Evolutionary conservation across 2,329 filamentous ascomycete genomes (phyloP).

Genomic region (Tothia fuscella): DNA sequence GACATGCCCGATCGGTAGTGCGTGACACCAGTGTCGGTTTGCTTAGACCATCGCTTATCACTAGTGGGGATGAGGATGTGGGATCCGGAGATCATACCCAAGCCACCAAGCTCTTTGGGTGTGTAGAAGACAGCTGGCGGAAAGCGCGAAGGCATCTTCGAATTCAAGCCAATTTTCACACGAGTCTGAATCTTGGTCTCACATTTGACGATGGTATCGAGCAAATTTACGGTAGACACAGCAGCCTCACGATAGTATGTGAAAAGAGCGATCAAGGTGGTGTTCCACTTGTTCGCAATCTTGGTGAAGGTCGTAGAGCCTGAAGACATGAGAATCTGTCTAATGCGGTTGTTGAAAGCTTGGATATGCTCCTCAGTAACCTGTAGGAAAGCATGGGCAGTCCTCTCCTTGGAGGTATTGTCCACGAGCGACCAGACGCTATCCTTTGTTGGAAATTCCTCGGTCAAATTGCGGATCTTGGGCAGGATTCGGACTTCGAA

Average conservation of each 20-base stretch:
- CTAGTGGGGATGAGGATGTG: conserved; percentile 96
- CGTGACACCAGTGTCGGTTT: conserved; percentile 93
- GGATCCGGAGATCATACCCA: conserved; percentile 98
- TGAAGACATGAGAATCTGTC: conserved; percentile 97
- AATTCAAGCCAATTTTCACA: conserved; percentile 97
- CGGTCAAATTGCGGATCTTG: conserved; percentile 87
- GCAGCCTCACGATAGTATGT: conserved; percentile 98
- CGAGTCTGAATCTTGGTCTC: conserved; percentile 99
- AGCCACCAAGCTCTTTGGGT: conserved; percentile 88
- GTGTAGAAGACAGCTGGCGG: conserved; percentile 98
- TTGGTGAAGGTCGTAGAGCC: conserved; percentile 99
- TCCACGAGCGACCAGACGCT: conserved; percentile 97
- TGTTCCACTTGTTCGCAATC: conserved; percentile 99
- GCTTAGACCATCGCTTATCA: conserved; percentile 96
- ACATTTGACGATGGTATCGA: conserved; percentile 98
- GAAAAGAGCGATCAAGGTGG: conserved; percentile 88
- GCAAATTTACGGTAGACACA: conserved; percentile 82
- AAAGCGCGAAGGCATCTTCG: conserved; percentile 98
- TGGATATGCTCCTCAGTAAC: conserved; percentile 96
- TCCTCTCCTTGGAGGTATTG: conserved; percentile 92
- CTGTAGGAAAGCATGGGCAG: conserved; percentile 92
- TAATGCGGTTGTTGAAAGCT: conserved; percentile 98
- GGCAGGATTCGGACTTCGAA: conserved; percentile 95
- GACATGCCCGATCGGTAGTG: conserved; percentile 98
- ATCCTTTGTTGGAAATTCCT: conserved; percentile 95